phyloP scores from a whole-genome alignment of 352 stramenopile genomes.

The Thraustochytrium sp. region DNA sequence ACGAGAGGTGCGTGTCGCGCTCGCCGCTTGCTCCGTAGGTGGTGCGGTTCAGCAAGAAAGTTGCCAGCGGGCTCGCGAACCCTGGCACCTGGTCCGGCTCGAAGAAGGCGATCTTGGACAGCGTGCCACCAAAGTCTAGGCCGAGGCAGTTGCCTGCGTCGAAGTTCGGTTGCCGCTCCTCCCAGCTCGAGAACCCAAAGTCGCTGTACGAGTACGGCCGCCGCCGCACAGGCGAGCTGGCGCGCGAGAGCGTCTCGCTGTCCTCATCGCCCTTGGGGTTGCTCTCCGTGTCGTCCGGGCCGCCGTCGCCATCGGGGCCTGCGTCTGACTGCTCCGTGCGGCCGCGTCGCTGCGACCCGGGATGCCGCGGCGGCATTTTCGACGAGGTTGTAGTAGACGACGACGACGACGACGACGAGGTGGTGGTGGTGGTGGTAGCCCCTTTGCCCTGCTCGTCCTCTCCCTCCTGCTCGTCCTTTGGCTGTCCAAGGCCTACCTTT shows the following conservation, averaged over 20 bases:
- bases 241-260: too few relatives aligned
- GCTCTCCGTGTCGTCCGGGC: not conserved
- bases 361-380: not conserved
- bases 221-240: not conserved
- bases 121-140: constrained; percentile 82
- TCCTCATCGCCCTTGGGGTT: not conserved
- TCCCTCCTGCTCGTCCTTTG: too few relatives aligned
- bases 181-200: constrained; percentile 5
- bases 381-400: too few relatives aligned
- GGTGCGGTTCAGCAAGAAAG: constrained; percentile 69
- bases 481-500: not conserved
- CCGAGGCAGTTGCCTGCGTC: constrained; percentile 57
- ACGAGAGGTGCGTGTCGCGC: constrained; percentile 75
- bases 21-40: constrained; percentile 70
- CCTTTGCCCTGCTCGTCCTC: not conserved
- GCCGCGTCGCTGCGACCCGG: not conserved
- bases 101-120: constrained; percentile 88
- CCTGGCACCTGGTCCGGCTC: constrained; percentile 57
- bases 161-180: not conserved
- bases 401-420: too few relatives aligned
- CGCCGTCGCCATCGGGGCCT: not conserved
- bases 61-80: constrained; percentile 1
- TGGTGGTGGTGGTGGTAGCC: not conserved
- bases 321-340: not conserved
- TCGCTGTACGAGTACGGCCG: constrained; percentile 20